These are phyloP conservation scores for Mycosphaerella sp. DNA, from an alignment of 2,329 filamentous ascomycete species.

Conservation along the genomic window DNA sequence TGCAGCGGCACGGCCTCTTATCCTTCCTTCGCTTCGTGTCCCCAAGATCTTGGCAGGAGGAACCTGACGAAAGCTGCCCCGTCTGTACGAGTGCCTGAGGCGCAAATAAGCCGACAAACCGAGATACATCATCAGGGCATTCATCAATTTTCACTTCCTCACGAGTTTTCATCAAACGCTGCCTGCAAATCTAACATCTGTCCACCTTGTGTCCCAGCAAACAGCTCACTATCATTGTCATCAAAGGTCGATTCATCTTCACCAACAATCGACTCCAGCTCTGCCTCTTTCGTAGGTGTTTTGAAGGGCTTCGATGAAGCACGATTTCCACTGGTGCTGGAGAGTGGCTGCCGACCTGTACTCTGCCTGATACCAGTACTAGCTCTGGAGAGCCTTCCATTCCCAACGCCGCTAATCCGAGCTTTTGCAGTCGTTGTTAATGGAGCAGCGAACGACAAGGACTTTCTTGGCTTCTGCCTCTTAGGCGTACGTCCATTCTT, in stretches of 20 bases:
- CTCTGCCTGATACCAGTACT: conserved; percentile 20
- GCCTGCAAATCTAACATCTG: conserved; percentile 11
- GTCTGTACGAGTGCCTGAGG: neutral
- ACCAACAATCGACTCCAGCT: conserved; percentile 12
- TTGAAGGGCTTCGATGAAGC: conserved; percentile 21
- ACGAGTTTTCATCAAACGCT: conserved; percentile 11
- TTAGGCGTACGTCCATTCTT: conserved; percentile 38
- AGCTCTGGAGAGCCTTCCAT: conserved; percentile 8
- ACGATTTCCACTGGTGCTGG: conserved; percentile 25
- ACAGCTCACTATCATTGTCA: conserved; percentile 36
- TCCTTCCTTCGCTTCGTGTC: no score
- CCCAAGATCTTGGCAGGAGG: no score
- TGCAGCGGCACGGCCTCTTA: no score
- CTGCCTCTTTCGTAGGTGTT: conserved; percentile 21
- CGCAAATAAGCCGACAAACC: no score
- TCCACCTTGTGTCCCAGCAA: conserved; percentile 32
- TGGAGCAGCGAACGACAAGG: conserved; percentile 14
- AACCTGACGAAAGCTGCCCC: no score
- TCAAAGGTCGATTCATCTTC: conserved; percentile 35
- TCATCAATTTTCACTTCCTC: neutral
- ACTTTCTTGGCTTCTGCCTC: conserved; percentile 24
- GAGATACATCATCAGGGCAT: no score
- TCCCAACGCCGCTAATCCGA: conserved; percentile 19
- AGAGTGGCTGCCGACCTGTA: conserved; percentile 18
- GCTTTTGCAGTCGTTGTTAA: conserved; percentile 25